A percentile compares a stretch with the other conserved stretches of the same genome.
Evolutionary conservation across 2,329 filamentous ascomycete genomes (phyloP).

Genomic region (Arthroderma sp.): DNA sequence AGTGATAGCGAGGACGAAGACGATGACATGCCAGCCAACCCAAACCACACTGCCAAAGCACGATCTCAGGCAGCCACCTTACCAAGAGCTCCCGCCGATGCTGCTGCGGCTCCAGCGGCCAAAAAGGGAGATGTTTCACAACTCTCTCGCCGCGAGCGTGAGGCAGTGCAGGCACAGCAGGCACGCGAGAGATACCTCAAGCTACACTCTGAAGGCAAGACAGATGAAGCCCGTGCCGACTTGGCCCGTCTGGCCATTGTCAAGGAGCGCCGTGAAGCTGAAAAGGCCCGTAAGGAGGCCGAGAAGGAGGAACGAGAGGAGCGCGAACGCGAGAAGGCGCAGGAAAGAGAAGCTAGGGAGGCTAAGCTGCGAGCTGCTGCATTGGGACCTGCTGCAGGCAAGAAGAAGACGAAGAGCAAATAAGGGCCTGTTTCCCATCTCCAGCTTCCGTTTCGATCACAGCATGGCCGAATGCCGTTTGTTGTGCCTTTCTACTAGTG

Average conservation of each 20-base stretch:
- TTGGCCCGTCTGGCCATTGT: conserved; percentile 71
- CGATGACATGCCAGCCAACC: conserved; percentile 57
- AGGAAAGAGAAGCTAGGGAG: conserved; percentile 26
- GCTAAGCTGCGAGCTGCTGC: conserved; percentile 31
- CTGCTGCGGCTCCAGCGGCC: conserved; percentile 31
- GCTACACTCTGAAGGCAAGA: conserved; percentile 88
- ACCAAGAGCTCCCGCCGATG: conserved; percentile 39
- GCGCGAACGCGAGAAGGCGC: conserved; percentile 27
- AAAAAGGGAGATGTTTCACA: conserved; percentile 44
- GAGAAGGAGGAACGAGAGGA: conserved; percentile 46
- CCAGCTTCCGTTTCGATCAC: not conserved
- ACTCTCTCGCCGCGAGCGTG: conserved; percentile 55
- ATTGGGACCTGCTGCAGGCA: conserved; percentile 21
- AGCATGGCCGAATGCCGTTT: not conserved
- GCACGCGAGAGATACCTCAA: conserved; percentile 86
- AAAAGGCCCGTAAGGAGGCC: conserved; percentile 69
- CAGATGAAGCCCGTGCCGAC: conserved; percentile 85
- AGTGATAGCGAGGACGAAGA: conserved; percentile 46
- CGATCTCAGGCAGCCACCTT: conserved; percentile 58
- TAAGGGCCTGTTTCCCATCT: not conserved
- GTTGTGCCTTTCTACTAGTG: not conserved
- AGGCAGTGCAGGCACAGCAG: conserved; percentile 75
- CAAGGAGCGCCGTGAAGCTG: conserved; percentile 72
- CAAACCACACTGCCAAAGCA: conserved; percentile 63
- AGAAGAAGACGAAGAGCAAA: conserved; percentile 24